These are phyloP conservation scores for Coemansia sp. DNA, from an alignment of 192 early-diverging fungal genomes.

Conservation along the genomic window DNA sequence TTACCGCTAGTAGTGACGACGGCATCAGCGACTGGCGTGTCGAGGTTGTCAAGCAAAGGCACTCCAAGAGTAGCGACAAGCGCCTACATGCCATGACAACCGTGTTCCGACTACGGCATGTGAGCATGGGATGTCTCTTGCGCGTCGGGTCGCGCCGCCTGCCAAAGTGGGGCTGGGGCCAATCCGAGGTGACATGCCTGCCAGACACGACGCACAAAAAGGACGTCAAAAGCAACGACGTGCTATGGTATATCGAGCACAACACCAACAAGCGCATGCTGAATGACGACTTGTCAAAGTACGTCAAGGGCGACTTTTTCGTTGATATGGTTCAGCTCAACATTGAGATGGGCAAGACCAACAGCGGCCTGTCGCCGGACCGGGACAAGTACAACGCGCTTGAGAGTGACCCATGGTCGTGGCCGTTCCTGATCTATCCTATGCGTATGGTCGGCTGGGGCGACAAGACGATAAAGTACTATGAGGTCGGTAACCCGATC, in stretches of 20 bases:
- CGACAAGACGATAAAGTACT: slow-evolving; percentile 75
- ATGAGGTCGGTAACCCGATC: slow-evolving; percentile 88
- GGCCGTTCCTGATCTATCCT: slow-evolving; percentile 84
- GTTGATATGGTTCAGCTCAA: slow-evolving; percentile 49
- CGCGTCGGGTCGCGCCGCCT: slow-evolving; percentile 67
- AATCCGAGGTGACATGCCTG: slow-evolving; percentile 91
- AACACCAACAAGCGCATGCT: slow-evolving; percentile 37
- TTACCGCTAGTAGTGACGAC: slow-evolving; percentile 68
- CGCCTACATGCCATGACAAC: slow-evolving; percentile 60
- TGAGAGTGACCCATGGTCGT: slow-evolving; percentile 68
- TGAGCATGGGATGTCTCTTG: slow-evolving; percentile 74
- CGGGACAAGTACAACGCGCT: slow-evolving; percentile 57
- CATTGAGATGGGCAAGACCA: slow-evolving; percentile 52
- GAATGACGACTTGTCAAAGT: slow-evolving; percentile 38
- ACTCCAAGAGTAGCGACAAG: slow-evolving; percentile 51
- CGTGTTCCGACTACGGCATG: slow-evolving; percentile 73
- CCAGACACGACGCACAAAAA: slow-evolving; percentile 79
- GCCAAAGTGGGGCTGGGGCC: slow-evolving; percentile 87
- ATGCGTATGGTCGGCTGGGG: slow-evolving; percentile 88
- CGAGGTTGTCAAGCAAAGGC: slow-evolving; percentile 53
- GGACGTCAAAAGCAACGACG: slow-evolving; percentile 50
- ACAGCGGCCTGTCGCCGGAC: slow-evolving; percentile 50
- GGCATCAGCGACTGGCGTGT: slow-evolving; percentile 67
- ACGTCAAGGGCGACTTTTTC: slow-evolving; percentile 37
- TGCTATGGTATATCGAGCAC: slow-evolving; percentile 58